Percentiles rank a stretch among this genome's conserved stretches.
phyloP scores from a whole-genome alignment of 495 filamentous ascomycete genomes.

The Neurospora sp. region DNA sequence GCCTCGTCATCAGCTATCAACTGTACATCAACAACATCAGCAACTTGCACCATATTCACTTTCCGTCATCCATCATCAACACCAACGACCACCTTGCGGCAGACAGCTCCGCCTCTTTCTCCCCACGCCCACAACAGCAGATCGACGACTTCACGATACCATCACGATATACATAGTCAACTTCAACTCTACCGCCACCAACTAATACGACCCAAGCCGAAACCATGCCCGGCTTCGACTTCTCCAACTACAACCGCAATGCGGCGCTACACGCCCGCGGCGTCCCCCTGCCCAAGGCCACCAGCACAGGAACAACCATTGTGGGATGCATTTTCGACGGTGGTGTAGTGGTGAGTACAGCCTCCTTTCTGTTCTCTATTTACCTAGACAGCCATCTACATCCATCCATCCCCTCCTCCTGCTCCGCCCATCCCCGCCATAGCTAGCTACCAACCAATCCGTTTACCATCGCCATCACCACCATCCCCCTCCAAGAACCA shows the following conservation, averaged over 20 bases:
- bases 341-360: slow-evolving; percentile 71
- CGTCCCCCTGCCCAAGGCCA: slow-evolving; percentile 90
- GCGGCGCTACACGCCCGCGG: slow-evolving; percentile 86
- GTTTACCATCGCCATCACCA: no score
- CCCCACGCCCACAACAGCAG: background rate
- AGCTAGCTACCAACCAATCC: no score
- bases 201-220: background rate
- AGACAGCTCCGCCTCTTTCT: background rate
- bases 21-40: slow-evolving; percentile 7
- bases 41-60: slow-evolving; percentile 1
- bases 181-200: background rate
- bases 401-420: no score
- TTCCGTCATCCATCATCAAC: background rate
- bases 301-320: slow-evolving; percentile 98
- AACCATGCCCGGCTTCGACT: slow-evolving; percentile 93
- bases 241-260: slow-evolving; percentile 99
- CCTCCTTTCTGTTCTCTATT: no score
- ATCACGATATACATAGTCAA: background rate
- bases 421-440: no score
- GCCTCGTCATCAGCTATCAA: slow-evolving; percentile 32
- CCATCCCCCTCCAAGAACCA: no score
- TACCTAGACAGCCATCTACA: no score
- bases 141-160: background rate
- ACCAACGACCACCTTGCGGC: background rate
- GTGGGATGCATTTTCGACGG: slow-evolving; percentile 96